Base-by-base conservation (phyloP, 768 basidiomycete species). In the Mycena kentingensis region DNA sequence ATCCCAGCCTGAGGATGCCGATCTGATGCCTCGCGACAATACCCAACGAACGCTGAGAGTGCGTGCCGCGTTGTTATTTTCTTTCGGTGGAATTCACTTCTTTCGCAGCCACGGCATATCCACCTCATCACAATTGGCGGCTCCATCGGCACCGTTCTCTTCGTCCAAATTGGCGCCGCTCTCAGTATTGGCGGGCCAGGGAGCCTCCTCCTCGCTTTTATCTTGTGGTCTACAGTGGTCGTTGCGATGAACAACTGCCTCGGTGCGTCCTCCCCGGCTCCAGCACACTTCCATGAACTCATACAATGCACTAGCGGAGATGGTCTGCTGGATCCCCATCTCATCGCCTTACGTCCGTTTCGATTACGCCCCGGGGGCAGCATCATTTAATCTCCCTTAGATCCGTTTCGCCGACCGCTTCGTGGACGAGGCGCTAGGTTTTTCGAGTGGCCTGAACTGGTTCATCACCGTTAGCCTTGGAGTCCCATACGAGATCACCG, bases 281-380 rank as follows among this genome's bases (percentile, higher is more conserved):
- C 26, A 12, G 28, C 29, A 24, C 42, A 24, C 16, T 28, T 35
- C 46, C 47, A 63, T 65, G 68, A 22, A 63, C 73, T 47, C 71
- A 72, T 37, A 32, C 21, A n/a, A 10, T 24, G 16, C 27, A 31
- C 32, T 56, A 80, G 89, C 86, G 31, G 89, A 92, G 68, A 90
- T 90, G 88, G 87, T 88, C 26, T 81, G 84, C n/a, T 85, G 82
- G 72, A 87, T 88, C 5, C 89, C 89, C 5, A 83, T 90, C 58
- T 82, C 87, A 5, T 88, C 89, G 5, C 84, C 87, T 5, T 90
- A 52, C 34, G 76, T 64, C 41, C 25, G 22, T 51, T n/a, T 11
- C 24, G 34, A 31, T 46, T 25, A 31, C n/a, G 27, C 47, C 13
- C 19, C 27, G 22, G n/a, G 39, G 35, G 32, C 27, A 11, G 35